Base-by-base conservation (phyloP, 2,329 filamentous ascomycete genomes). In the Calonectria pauciramosa region DNA sequence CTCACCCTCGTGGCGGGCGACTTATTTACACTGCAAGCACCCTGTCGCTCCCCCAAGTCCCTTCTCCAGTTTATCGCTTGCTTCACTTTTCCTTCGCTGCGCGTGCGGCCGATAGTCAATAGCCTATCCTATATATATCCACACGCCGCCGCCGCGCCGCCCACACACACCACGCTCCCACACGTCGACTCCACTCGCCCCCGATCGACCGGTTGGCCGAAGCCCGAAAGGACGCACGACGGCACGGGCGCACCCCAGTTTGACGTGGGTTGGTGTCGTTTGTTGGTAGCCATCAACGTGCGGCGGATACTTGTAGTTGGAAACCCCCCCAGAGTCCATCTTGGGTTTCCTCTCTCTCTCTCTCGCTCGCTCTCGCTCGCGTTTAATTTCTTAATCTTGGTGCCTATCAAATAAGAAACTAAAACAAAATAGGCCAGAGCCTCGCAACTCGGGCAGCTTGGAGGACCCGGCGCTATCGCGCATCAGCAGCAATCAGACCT, bases 161-260 rank as follows among this genome's bases (percentile, higher is more conserved):
- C 41, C 41, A 44, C 41, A 44, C 41, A 44, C 44, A 52, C 56
- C 41, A 32, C 56, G 14, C n/a, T 23, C 56, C 63, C 49, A 41
- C 49, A 26, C 47, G 44, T 36, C 47, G 30, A 51, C 68, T 60
- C 68, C 68, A 47, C 44, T 51, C 44, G n/a, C 68, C 54, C 47
- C 59, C 68, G 67, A 69, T 69, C 67, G 67, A 69, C 68, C 68
- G 59, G 56, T 64, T 49, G 56, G 54, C 68, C 30, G 56, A 65
- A 44, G 60, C n/a, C 68, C 41, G 41, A 64, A 44, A 26, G 68
- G 56, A 64, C 68, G 30, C 34, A 41, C 34, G 26, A 52, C 68
- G 47, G 68, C 68, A 70, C 68, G 59, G 68, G 68, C 68, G 49
- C 52, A 60, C 18, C 32, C 52, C 20, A 56, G 32, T 68, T 68